These are phyloP conservation scores for Talaromyces sp. DNA, from an alignment of 2,329 filamentous ascomycete species.

Conservation along the genomic window DNA sequence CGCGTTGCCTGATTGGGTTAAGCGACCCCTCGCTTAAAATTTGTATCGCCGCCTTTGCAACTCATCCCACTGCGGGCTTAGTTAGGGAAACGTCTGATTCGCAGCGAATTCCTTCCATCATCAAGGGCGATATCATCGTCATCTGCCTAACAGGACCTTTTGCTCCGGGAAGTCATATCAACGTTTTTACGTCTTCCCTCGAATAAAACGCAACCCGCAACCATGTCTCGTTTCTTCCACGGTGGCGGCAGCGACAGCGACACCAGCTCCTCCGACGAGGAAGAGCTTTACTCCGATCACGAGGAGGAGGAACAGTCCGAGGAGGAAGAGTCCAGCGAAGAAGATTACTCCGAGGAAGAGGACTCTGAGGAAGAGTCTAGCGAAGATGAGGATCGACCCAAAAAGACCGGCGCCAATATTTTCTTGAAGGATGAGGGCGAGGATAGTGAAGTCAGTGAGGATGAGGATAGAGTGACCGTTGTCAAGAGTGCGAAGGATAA, in stretches of 20 bases:
- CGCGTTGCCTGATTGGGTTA: constrained; percentile 34
- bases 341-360: constrained; percentile 56
- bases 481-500: constrained; percentile 99
- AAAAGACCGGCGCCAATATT: constrained; percentile 69
- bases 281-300: constrained; percentile 83
- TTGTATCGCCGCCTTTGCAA: constrained; percentile 40
- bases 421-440: constrained; percentile 82
- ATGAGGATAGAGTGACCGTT: constrained; percentile 79
- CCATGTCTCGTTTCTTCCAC: constrained; percentile 96
- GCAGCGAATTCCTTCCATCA: constrained; percentile 21
- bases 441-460: constrained; percentile 71
- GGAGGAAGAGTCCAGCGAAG: constrained; percentile 51
- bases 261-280: constrained; percentile 88
- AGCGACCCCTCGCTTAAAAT: constrained; percentile 47
- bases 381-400: constrained; percentile 56
- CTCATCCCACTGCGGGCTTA: constrained; percentile 28
- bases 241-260: constrained; percentile 94
- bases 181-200: constrained; percentile 1
- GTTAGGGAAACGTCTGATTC: constrained; percentile 20
- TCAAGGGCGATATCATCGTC: constrained; percentile 26
- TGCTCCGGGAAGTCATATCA: constrained; percentile 23
- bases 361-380: constrained; percentile 52
- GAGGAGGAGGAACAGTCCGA: constrained; percentile 63
- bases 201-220: constrained; percentile 10
- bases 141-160: constrained; percentile 25